These are phyloP conservation scores for Pseudocercospora eumusae DNA, from an alignment of 2,329 filamentous ascomycete species.

Conservation along the genomic window DNA sequence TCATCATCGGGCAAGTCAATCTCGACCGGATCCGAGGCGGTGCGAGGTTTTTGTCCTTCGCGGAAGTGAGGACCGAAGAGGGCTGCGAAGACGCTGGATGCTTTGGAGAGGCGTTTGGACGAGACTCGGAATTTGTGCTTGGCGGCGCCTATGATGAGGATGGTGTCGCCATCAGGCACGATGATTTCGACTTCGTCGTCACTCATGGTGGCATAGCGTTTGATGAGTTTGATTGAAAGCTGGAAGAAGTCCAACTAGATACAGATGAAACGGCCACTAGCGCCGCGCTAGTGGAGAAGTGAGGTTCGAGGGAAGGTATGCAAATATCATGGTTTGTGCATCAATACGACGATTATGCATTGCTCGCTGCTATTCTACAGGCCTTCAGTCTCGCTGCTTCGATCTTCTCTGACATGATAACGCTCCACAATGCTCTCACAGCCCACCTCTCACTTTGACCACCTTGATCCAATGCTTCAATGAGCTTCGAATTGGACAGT, in stretches of 20 bases:
- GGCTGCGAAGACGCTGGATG: not conserved
- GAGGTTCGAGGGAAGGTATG: not conserved
- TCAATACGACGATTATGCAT: not conserved
- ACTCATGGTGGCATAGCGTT: not conserved
- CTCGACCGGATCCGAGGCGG: too few relatives aligned
- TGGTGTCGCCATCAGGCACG: not conserved
- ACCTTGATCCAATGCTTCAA: too few relatives aligned
- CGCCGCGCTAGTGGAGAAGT: not conserved
- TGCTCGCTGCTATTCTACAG: not conserved
- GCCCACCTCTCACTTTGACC: too few relatives aligned
- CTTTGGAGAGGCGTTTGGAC: not conserved
- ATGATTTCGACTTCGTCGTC: not conserved
- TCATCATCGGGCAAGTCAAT: too few relatives aligned
- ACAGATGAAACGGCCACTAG: too few relatives aligned
- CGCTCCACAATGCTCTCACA: too few relatives aligned
- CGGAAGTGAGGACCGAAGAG: not conserved
- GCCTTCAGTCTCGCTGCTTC: not conserved
- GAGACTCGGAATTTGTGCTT: not conserved
- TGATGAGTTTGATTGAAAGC: not conserved
- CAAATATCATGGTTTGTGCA: not conserved
- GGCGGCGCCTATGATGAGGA: not conserved
- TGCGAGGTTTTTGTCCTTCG: too few relatives aligned
- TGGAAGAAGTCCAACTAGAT: too few relatives aligned
- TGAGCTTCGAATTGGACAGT: too few relatives aligned
- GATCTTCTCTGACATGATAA: not conserved